These are phyloP conservation scores for Pisolithus tinctorius DNA, from an alignment of 768 basidiomycete genomes.

Conservation along the genomic window DNA sequence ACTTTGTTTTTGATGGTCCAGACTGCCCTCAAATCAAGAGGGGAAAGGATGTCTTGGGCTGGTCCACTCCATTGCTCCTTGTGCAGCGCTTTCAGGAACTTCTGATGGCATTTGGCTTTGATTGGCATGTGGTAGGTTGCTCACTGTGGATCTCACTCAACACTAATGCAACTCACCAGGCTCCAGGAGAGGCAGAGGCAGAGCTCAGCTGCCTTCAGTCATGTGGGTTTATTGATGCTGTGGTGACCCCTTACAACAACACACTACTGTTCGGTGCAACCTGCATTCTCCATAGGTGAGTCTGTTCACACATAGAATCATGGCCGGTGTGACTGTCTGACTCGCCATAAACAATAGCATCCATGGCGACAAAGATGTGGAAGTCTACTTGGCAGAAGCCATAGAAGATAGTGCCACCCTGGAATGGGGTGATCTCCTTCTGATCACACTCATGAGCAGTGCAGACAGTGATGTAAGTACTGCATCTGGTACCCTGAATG, in stretches of 20 bases:
- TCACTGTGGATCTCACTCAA: background rate
- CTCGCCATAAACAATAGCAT: no score
- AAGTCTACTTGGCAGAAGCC: no score
- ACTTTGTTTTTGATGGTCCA: no score
- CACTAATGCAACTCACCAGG: background rate
- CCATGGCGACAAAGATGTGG: no score
- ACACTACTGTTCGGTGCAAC: conserved; percentile 1
- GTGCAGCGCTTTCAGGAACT: conserved; percentile 22
- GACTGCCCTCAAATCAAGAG: conserved; percentile 37
- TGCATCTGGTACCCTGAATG: no score
- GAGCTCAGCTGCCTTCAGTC: conserved; percentile 1
- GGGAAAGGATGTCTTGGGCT: conserved; percentile 26
- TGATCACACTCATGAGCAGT: no score
- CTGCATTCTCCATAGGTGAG: conserved; percentile 1
- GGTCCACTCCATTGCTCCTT: background rate
- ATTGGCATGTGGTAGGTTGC: conserved; percentile 20
- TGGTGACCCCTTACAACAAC: background rate
- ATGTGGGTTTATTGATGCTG: background rate
- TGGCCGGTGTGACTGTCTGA: no score
- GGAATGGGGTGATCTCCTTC: no score
- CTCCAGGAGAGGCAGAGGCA: conserved; percentile 2
- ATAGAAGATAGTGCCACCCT: no score
- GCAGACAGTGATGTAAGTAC: no score
- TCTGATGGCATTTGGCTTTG: conserved; percentile 37
- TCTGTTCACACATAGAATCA: no score